phyloP scores from a whole-genome alignment of 108 stramenopile genomes.

The Nitzschia sp. region DNA sequence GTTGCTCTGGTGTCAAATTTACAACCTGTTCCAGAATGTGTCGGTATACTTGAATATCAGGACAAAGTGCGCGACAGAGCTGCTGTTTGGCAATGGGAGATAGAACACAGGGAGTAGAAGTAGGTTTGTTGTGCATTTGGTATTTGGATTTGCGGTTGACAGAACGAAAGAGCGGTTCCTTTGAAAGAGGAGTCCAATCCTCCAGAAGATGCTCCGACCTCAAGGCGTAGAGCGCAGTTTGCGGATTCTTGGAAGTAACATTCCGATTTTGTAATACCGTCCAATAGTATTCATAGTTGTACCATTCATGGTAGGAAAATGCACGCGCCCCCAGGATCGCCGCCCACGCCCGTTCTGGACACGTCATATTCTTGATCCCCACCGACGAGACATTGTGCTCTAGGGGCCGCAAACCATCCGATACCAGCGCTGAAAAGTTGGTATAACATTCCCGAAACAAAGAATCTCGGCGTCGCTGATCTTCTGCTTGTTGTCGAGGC shows the following conservation, averaged over 20 bases:
- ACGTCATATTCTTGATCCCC: slow-evolving; percentile 27
- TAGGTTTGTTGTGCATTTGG: neutral
- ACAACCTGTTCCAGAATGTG: slow-evolving; percentile 9
- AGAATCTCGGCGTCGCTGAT: slow-evolving; percentile 15
- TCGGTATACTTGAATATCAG: slow-evolving; percentile 35
- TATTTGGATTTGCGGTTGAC: slow-evolving; percentile 19
- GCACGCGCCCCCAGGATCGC: slow-evolving; percentile 32
- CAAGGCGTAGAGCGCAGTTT: slow-evolving; percentile 13
- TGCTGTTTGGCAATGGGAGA: neutral
- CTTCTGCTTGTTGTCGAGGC: slow-evolving; percentile 7
- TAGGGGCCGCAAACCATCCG: slow-evolving; percentile 19
- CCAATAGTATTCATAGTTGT: slow-evolving; percentile 47
- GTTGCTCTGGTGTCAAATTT: slow-evolving; percentile 24
- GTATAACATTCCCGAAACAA: slow-evolving; percentile 35
- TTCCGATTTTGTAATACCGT: slow-evolving; percentile 11
- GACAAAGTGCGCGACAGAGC: slow-evolving; percentile 35
- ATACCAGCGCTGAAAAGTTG: slow-evolving; percentile 24
- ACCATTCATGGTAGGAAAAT: slow-evolving; percentile 46
- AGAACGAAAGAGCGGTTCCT: slow-evolving; percentile 29
- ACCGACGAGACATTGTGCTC: slow-evolving; percentile 1
- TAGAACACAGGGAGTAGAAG: neutral
- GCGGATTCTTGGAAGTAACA: neutral
- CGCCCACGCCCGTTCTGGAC: slow-evolving; percentile 42
- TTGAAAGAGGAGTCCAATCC: slow-evolving; percentile 27
- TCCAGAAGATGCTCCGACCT: slow-evolving; percentile 32